phyloP scores from a whole-genome alignment of 2,329 filamentous ascomycete species.

The Monascus ruber region DNA sequence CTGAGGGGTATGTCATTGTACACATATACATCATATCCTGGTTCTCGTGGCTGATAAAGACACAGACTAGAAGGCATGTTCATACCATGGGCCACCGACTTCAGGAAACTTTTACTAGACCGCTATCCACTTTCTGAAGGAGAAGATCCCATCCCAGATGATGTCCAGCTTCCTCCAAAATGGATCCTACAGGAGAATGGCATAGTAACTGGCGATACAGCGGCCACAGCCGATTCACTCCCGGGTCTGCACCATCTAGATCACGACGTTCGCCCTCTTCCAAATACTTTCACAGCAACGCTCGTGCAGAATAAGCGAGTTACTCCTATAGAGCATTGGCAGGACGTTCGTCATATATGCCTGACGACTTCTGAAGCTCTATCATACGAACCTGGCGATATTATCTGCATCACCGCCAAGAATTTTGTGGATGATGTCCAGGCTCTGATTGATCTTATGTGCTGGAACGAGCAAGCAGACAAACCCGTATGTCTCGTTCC shows the following conservation, averaged over 20 bases:
- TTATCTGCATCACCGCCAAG: conserved; percentile 71
- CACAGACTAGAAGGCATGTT: conserved; percentile 69
- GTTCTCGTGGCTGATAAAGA: not conserved
- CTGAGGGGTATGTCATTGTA: conserved; percentile 60
- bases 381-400: conserved; percentile 61
- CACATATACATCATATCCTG: not conserved
- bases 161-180: conserved; percentile 64
- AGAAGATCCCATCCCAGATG: conserved; percentile 58
- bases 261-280: conserved; percentile 45
- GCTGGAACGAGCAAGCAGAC: conserved; percentile 66
- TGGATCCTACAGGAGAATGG: conserved; percentile 41
- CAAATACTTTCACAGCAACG: conserved; percentile 44
- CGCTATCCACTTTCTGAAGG: conserved; percentile 58
- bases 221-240: conserved; percentile 4
- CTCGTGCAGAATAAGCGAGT: conserved; percentile 59
- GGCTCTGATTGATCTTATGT: conserved; percentile 64
- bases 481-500: conserved; percentile 45
- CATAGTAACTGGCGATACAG: conserved; percentile 3
- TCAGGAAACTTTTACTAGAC: conserved; percentile 56
- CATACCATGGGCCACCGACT: conserved; percentile 60
- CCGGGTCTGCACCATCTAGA: conserved; percentile 21
- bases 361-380: conserved; percentile 39
- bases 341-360: conserved; percentile 77
- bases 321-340: conserved; percentile 71
- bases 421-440: conserved; percentile 78